Evolutionary conservation across 208 protist genomes (phyloP).

Genomic region (Naegleria lovaniensis): DNA sequence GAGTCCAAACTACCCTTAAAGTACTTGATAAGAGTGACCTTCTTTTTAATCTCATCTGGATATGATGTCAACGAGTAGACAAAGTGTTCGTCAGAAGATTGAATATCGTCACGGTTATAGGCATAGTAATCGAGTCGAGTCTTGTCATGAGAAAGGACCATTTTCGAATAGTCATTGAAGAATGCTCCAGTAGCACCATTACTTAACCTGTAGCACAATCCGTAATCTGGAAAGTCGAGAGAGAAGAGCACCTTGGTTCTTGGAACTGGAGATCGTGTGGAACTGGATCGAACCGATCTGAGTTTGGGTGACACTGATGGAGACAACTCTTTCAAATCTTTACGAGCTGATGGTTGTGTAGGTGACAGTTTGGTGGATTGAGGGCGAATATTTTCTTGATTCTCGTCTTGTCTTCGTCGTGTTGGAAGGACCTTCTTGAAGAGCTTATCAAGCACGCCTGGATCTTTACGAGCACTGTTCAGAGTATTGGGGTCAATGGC

Average conservation of each 20-base stretch:
- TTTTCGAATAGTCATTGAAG: conserved; percentile 95
- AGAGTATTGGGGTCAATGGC: neutral
- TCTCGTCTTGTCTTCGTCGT: neutral
- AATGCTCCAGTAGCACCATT: conserved; percentile 85
- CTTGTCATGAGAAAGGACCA: conserved; percentile 71
- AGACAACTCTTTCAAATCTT: neutral
- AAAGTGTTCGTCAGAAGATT: conserved; percentile 64
- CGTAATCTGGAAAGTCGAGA: conserved; percentile 77
- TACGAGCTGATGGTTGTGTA: neutral
- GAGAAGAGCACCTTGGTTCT: neutral
- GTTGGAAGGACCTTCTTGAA: neutral
- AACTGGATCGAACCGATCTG: neutral
- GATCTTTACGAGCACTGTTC: neutral
- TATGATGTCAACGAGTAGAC: conserved; percentile 60
- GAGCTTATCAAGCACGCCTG: neutral
- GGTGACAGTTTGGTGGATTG: neutral
- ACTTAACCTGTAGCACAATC: conserved; percentile 86
- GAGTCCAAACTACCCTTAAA: conserved; percentile 70
- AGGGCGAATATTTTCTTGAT: neutral
- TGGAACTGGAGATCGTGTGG: neutral
- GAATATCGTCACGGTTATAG: conserved; percentile 53
- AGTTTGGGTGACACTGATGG: neutral
- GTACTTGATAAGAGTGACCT: conserved; percentile 90
- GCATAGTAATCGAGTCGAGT: conserved; percentile 68
- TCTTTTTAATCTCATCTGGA: conserved; percentile 83